Percentiles rank a stretch among this genome's conserved stretches.
Conservation (phyloP, 2,329 filamentous ascomycete genomes). For the Trichothecium roseum region DNA sequence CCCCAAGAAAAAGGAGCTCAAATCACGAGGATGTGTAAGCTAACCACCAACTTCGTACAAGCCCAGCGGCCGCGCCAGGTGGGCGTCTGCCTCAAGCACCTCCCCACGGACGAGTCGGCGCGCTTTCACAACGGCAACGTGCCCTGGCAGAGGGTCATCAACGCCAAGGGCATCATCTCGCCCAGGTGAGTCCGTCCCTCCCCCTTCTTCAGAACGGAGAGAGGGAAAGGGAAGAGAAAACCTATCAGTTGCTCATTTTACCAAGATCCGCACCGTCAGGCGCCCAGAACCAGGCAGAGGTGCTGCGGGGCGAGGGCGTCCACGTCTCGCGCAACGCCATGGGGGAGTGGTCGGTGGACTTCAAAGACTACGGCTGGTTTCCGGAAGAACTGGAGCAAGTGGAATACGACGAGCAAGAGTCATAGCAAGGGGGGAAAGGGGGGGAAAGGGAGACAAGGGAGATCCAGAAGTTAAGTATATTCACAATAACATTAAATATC, state of each 20-base stretch:
- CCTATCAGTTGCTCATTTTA: not conserved
- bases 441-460: not conserved
- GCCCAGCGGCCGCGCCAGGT: constrained; percentile 73
- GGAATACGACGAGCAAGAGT: not conserved
- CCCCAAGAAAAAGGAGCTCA: not conserved
- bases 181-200: constrained; percentile 46
- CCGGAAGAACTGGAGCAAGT: constrained; percentile 19
- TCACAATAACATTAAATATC: not conserved
- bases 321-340: constrained; percentile 35
- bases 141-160: constrained; percentile 92
- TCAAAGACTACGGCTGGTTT: constrained; percentile 46
- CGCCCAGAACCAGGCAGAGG: constrained; percentile 37
- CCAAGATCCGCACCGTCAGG: constrained; percentile 37
- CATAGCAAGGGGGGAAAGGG: constrained; percentile 2
- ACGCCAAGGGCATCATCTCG: constrained; percentile 76
- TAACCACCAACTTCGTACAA: constrained; percentile 16
- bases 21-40: not conserved
- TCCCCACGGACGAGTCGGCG: constrained; percentile 42
- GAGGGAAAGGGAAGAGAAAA: not conserved
- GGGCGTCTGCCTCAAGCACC: constrained; percentile 79
- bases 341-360: constrained; percentile 41
- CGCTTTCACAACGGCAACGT: constrained; percentile 68
- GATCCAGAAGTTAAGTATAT: not conserved
- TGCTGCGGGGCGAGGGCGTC: constrained; percentile 41
- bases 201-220: not conserved